phyloP scores from a whole-genome alignment of 108 stramenopile species.

The Skeletonema potamos region DNA sequence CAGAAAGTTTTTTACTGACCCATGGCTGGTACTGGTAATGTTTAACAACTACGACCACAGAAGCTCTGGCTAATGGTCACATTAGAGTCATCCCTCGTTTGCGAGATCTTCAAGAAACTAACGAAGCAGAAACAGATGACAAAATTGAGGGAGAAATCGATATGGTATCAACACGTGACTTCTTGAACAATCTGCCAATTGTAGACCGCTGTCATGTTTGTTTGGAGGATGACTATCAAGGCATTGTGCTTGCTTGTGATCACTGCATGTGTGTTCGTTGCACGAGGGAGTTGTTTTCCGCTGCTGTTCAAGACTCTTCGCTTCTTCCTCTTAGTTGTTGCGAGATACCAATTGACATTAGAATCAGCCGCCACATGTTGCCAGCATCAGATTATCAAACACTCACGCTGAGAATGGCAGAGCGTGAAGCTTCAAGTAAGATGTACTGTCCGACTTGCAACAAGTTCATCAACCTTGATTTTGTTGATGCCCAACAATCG shows the following conservation, averaged over 20 bases:
- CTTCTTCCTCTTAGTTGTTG: constrained; percentile 57
- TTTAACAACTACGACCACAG: neutral
- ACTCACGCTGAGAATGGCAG: constrained; percentile 23
- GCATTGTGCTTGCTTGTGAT: constrained; percentile 38
- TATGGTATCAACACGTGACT: neutral
- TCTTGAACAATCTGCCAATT: constrained; percentile 24
- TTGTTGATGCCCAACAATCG: constrained; percentile 18
- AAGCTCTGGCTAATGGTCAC: constrained; percentile 21
- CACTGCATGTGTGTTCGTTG: constrained; percentile 47
- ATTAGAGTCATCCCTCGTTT: constrained; percentile 21
- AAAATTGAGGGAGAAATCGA: constrained; percentile 14
- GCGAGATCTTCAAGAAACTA: neutral
- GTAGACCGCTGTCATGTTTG: constrained; percentile 48
- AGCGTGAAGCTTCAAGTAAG: constrained; percentile 47
- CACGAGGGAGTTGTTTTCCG: constrained; percentile 30
- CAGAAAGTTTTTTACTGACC: neutral
- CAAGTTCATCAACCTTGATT: constrained; percentile 53
- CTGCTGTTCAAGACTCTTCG: constrained; percentile 45
- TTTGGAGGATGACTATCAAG: constrained; percentile 28
- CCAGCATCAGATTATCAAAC: constrained; percentile 9
- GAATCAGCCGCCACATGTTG: constrained; percentile 23
- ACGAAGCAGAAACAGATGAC: neutral
- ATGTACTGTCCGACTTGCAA: constrained; percentile 60
- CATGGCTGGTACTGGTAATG: neutral
- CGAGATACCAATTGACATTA: constrained; percentile 60